phyloP scores from a whole-genome alignment of 345 rosid genomes.

The Erodium maritimum region DNA sequence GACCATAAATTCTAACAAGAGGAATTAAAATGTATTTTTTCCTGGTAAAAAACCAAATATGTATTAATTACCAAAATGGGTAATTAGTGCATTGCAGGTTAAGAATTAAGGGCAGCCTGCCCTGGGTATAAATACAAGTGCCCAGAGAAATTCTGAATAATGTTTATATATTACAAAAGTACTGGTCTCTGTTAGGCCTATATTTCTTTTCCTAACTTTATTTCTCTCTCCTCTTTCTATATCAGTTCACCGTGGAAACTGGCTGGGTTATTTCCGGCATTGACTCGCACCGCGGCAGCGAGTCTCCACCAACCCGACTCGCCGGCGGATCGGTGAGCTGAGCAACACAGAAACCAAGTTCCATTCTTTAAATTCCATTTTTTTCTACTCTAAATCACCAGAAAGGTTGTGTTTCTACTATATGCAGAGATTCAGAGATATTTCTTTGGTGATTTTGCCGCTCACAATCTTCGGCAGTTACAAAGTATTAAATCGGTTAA shows the following conservation, averaged over 20 bases:
- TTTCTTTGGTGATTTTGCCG: background rate
- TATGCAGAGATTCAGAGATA: conserved; percentile 9
- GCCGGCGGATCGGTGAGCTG: conserved; percentile 30
- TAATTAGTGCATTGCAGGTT: too few relatives aligned
- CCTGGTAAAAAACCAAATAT: too few relatives aligned
- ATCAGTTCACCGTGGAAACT: conserved; percentile 14
- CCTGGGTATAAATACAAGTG: conserved; percentile 3
- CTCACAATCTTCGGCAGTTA: conserved; percentile 6
- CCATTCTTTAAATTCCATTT: background rate
- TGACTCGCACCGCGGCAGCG: conserved; percentile 17
- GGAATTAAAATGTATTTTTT: too few relatives aligned
- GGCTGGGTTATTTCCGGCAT: conserved; percentile 32
- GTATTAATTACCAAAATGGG: background rate
- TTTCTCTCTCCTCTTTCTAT: conserved; percentile 10
- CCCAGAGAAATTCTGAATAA: background rate
- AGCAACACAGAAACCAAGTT: conserved; percentile 4
- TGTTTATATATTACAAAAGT: background rate
- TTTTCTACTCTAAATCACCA: background rate
- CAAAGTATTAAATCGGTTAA: conserved; percentile 17
- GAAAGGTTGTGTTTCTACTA: conserved; percentile 3
- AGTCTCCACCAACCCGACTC: conserved; percentile 9
- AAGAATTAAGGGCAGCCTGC: conserved; percentile 4
- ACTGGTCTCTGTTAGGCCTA: conserved; percentile 1
- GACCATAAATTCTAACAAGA: background rate
- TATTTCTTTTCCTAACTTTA: conserved; percentile 4